Evolutionary conservation across 495 filamentous ascomycete species (phyloP).

Genomic region (Massariosphaeria phaeospora): DNA sequence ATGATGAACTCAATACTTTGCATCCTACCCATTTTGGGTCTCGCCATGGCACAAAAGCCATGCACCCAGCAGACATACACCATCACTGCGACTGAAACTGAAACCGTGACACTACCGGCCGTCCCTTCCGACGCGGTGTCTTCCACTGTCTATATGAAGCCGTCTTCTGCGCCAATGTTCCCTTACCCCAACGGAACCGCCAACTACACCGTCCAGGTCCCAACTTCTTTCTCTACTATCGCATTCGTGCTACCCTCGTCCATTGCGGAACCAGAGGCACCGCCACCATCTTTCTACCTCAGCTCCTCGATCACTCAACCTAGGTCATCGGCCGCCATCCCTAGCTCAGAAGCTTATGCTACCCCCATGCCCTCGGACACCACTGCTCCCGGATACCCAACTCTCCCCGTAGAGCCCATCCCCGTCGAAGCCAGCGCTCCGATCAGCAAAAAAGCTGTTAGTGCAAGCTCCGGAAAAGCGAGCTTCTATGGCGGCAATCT

Average conservation of each 20-base stretch:
- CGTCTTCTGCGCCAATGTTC: neutral
- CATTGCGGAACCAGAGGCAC: no score
- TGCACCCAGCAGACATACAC: slow-evolving; percentile 1
- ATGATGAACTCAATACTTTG: slow-evolving; percentile 26
- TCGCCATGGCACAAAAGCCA: slow-evolving; percentile 5
- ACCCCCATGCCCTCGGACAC: no score
- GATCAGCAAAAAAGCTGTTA: neutral
- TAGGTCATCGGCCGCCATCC: neutral
- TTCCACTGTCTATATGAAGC: slow-evolving; percentile 1
- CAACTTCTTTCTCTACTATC: neutral
- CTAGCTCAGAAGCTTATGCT: neutral
- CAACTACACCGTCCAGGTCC: neutral
- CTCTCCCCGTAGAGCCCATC: no score
- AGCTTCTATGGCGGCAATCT: slow-evolving; percentile 55
- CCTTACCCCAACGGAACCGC: slow-evolving; percentile 11
- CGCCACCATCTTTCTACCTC: slow-evolving; percentile 4
- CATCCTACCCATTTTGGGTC: slow-evolving; percentile 14
- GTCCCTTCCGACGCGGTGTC: neutral
- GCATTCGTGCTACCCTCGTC: no score
- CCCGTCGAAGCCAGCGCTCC: no score
- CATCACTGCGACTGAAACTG: slow-evolving; percentile 17
- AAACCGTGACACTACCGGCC: slow-evolving; percentile 10
- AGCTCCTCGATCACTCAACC: slow-evolving; percentile 3
- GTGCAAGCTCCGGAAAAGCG: slow-evolving; percentile 14
- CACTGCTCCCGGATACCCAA: no score